phyloP scores from a whole-genome alignment of 805 yeast genomes.

The Kluyveromyces aestuarii region DNA sequence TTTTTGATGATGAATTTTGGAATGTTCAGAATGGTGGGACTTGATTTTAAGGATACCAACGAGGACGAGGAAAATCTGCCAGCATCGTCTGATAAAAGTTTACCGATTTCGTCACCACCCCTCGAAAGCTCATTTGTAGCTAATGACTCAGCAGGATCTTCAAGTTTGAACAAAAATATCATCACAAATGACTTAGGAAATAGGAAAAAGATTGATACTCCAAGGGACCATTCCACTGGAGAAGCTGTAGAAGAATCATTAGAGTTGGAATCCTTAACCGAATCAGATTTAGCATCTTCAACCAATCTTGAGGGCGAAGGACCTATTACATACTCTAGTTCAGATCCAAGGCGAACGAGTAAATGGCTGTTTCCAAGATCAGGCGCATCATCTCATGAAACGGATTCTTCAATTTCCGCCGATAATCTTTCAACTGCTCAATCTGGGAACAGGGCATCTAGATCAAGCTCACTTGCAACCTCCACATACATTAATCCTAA shows the following conservation, averaged over 20 bases:
- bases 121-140: not conserved
- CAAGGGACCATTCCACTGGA: not conserved
- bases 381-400: not conserved
- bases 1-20: constrained; percentile 70
- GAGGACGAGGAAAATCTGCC: constrained; percentile 9
- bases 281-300: not conserved
- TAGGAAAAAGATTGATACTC: too few species aligned
- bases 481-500: not conserved
- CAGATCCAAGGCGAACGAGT: not conserved
- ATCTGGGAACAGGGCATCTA: not conserved
- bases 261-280: not conserved
- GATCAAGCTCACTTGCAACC: not conserved
- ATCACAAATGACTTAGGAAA: too few species aligned
- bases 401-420: not conserved
- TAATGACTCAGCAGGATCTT: not conserved
- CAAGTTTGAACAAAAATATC: too few species aligned
- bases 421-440: not conserved
- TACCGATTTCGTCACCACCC: not conserved
- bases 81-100: not conserved
- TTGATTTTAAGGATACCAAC: constrained; percentile 46
- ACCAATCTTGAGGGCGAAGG: not conserved
- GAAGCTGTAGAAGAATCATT: not conserved
- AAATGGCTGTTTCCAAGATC: not conserved
- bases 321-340: not conserved
- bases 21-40: constrained; percentile 55